These are phyloP conservation scores for Penicillium lagena DNA, from an alignment of 495 filamentous ascomycete genomes.

Conservation along the genomic window DNA sequence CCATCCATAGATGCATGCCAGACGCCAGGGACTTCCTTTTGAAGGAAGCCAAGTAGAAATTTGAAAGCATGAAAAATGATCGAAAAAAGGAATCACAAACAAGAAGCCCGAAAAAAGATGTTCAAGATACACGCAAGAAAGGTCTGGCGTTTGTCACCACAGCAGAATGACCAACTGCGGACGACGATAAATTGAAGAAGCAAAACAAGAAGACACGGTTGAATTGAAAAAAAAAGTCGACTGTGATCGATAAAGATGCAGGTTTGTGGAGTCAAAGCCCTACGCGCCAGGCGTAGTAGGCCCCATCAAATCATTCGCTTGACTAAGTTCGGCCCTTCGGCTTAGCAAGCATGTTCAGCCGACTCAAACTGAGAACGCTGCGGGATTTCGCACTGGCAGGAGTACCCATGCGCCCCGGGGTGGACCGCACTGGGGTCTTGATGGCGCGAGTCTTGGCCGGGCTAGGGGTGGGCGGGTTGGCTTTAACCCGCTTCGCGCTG, in stretches of 20 bases:
- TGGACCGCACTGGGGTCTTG: conserved; percentile 27
- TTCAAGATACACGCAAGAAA: no score
- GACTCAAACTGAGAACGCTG: conserved; percentile 38
- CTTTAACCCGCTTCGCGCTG: conserved; percentile 37
- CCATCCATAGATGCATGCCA: conserved; percentile 8
- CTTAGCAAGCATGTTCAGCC: conserved; percentile 45
- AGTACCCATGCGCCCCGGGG: conserved; percentile 26
- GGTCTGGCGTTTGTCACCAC: no score
- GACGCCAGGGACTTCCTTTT: conserved; percentile 7
- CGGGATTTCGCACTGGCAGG: conserved; percentile 26
- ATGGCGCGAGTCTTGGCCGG: conserved; percentile 29
- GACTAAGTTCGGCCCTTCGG: conserved; percentile 35
- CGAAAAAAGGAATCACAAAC: neutral
- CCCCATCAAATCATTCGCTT: neutral
- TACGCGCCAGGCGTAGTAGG: conserved; percentile 9
- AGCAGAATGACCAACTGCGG: no score
- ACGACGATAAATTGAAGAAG: neutral
- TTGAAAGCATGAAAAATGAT: conserved; percentile 2
- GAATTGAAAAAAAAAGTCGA: neutral
- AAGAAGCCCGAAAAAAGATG: neutral
- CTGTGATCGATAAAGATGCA: conserved; percentile 1
- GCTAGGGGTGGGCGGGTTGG: conserved; percentile 29
- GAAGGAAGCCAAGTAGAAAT: conserved; percentile 1
- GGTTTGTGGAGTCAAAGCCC: neutral
- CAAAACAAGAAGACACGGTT: conserved; percentile 8